Conservation (phyloP, 352 stramenopile genomes). For the Pythium sukuiense region DNA sequence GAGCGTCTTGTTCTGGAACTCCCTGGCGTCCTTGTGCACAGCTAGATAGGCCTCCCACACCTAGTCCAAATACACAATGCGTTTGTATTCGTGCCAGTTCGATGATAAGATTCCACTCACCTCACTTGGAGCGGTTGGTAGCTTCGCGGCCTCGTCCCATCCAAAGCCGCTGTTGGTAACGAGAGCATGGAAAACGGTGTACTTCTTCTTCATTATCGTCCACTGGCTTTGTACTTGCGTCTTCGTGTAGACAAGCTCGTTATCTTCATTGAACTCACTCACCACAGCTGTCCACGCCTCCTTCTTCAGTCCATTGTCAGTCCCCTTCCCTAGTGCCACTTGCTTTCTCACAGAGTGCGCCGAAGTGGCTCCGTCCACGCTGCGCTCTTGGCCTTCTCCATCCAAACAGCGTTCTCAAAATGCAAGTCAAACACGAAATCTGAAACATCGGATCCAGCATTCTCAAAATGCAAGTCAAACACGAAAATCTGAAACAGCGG, state of each 20-base stretch:
- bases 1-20: too few species aligned
- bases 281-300: conserved; percentile 13
- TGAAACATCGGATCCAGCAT: not conserved
- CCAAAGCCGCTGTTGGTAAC: conserved; percentile 16
- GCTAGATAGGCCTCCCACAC: too few species aligned
- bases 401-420: not conserved
- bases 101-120: too few species aligned
- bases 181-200: conserved; percentile 6
- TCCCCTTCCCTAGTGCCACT: conserved; percentile 10
- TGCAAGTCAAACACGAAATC: not conserved
- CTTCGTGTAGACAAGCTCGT: conserved; percentile 9
- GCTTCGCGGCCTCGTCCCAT: not conserved
- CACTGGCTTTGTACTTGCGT: conserved; percentile 15
- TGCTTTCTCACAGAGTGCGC: conserved; percentile 10
- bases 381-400: not conserved
- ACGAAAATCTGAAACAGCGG: not conserved
- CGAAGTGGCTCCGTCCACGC: conserved; percentile 9
- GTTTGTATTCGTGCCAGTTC: too few species aligned
- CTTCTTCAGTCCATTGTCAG: conserved; percentile 16
- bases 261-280: conserved; percentile 12
- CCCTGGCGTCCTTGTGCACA: too few species aligned
- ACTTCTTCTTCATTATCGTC: conserved; percentile 15
- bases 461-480: too few species aligned
- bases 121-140: too few species aligned
- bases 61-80: too few species aligned